phyloP scores from a whole-genome alignment of 345 rosid genomes.

The Camelina sativa region DNA sequence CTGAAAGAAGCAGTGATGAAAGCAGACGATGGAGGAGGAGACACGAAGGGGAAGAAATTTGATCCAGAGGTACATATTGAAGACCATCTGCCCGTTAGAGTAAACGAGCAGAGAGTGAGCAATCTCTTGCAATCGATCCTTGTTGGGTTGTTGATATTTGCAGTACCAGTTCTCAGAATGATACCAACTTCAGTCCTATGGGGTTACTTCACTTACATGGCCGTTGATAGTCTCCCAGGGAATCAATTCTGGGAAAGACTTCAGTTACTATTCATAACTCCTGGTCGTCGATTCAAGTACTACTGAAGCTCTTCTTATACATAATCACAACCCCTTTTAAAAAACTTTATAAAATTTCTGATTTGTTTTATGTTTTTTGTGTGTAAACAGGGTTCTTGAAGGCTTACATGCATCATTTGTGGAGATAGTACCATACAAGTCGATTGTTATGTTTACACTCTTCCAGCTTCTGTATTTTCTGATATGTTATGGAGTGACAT shows the following conservation, averaged over 20 bases:
- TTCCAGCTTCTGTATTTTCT: conserved; percentile 69
- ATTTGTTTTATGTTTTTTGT: not conserved
- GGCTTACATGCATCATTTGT: conserved; percentile 75
- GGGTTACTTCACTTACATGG: conserved; percentile 96
- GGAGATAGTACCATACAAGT: conserved; percentile 72
- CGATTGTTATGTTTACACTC: conserved; percentile 60
- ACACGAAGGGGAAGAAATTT: conserved; percentile 49
- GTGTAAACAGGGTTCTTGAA: conserved; percentile 64
- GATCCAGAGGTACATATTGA: conserved; percentile 79
- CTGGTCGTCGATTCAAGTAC: conserved; percentile 74
- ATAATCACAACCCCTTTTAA: not conserved
- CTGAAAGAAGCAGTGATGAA: conserved; percentile 80
- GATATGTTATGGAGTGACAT: conserved; percentile 73
- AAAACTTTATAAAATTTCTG: not conserved
- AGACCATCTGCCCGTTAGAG: conserved; percentile 72
- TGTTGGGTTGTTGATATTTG: conserved; percentile 59
- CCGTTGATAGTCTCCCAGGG: conserved; percentile 86
- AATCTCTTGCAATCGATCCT: conserved; percentile 79
- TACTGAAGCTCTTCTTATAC: conserved; percentile 33
- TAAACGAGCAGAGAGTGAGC: conserved; percentile 82
- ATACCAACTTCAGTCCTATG: conserved; percentile 84
- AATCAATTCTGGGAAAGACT: conserved; percentile 92
- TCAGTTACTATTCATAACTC: conserved; percentile 70
- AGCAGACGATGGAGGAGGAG: conserved; percentile 51
- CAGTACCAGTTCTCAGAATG: conserved; percentile 62